Evolutionary conservation across 164 flowering plant genomes (phyloP), one percentile per base, ranked within the genome.

Genomic region (Amborella trichopoda): DNA sequence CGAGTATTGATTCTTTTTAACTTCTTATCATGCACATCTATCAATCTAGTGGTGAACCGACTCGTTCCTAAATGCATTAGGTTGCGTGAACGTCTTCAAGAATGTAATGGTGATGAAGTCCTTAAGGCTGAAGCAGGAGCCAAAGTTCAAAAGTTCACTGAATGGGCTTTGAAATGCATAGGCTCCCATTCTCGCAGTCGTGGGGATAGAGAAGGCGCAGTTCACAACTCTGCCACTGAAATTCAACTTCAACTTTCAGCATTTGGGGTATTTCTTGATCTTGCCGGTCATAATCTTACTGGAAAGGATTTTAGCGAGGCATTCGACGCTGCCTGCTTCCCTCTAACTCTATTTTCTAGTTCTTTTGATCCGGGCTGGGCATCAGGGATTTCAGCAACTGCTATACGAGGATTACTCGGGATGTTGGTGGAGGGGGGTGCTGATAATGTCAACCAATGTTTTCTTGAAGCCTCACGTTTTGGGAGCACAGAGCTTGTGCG

Each of bases 331-430:
- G 95, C 97, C 48, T 89, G 97, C 60, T 89, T 89, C 54, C 97
- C 97, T 13, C 84, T 89, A 6, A 89, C 94, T 27, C 93, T 89
- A n/a, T 89, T 89, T 65, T 84, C 95, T 53, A 82, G 84, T 51
- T 82, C 97, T 4, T 84, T 89, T 62, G 93, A 84, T 68, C 87
- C 93, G 54, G 91, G 93, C 36, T 89, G 97, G 97, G 91, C 97
- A 28, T 73, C 90, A 60, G 97, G 97, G 26, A 71, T 82, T 48
- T 76, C 97, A 14, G 89, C 89, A 40, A 75, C 89, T 56, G 89
- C 79, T 30, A 76, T 84, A 48, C 94, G 84, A 46, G 94, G 89
- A 20, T 60, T 84, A 60, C 59, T 84, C 40, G 74, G 81, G 37
- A 71, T 89, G 87, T 47, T 89, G 62, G 97, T 89, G 13, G 97